Evolutionary conservation across 371 early-diverging fungal species (phyloP).

Genomic region (Zancudomyces culisetae): DNA sequence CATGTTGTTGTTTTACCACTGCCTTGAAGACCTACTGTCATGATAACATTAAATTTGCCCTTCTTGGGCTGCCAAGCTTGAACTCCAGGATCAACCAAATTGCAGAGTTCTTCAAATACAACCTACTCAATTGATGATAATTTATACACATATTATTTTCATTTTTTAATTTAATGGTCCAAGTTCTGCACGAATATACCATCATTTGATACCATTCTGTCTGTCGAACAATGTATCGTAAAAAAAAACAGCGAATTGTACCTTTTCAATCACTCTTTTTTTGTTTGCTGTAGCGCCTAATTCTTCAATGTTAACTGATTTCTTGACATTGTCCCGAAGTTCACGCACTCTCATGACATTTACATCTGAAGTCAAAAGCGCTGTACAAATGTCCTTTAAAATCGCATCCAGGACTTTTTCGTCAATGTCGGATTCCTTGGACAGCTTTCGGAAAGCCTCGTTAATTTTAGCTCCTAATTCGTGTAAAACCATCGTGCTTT

Average conservation of each 20-base stretch:
- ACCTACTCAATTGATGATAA: conserved; percentile 27
- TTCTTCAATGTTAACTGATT: conserved; percentile 60
- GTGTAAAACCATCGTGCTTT: conserved; percentile 51
- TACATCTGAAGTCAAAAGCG: conserved; percentile 87
- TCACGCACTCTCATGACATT: conserved; percentile 75
- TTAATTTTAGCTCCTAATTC: conserved; percentile 85
- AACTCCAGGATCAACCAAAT: conserved; percentile 84
- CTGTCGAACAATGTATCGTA: not conserved
- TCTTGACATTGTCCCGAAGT: conserved; percentile 75
- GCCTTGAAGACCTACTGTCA: conserved; percentile 99
- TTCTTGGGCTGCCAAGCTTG: conserved; percentile 78
- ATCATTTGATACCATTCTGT: too few species aligned
- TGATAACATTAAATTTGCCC: conserved; percentile 71
- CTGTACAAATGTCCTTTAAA: conserved; percentile 73
- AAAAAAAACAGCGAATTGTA: conserved; percentile 21
- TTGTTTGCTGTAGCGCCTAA: conserved; percentile 65
- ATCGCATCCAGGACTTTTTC: conserved; percentile 75
- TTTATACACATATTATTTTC: too few species aligned
- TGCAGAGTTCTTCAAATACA: conserved; percentile 88
- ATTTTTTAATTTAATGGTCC: too few species aligned
- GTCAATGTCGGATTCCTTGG: conserved; percentile 72
- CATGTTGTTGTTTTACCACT: conserved; percentile 98
- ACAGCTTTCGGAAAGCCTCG: conserved; percentile 53
- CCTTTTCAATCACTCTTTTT: conserved; percentile 71
- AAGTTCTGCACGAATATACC: too few species aligned